Conservation (phyloP, 2,329 filamentous ascomycete genomes). For the Fusarium brevicatenulatum region DNA sequence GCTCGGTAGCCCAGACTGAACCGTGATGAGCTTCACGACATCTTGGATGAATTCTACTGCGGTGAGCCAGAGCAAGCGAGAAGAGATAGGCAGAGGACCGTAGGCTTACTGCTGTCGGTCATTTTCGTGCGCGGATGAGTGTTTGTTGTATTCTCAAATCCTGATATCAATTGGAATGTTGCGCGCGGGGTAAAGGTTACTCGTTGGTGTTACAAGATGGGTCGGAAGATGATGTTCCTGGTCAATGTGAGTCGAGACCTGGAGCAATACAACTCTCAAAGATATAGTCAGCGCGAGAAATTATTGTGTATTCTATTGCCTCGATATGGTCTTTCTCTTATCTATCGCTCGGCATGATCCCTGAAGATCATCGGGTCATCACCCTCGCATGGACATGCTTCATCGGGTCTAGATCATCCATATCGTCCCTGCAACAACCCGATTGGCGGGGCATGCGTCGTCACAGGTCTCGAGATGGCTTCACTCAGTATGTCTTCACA, state of each 20-base stretch:
- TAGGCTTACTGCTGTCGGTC: neutral
- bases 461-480: neutral
- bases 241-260: neutral
- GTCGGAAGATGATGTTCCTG: too few species aligned
- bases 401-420: neutral
- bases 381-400: neutral
- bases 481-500: neutral
- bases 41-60: neutral
- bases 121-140: neutral
- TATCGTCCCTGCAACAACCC: too few species aligned
- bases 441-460: neutral
- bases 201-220: neutral
- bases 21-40: conserved; percentile 11
- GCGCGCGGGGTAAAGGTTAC: neutral
- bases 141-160: neutral
- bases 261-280: neutral
- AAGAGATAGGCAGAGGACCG: neutral
- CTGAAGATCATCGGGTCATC: neutral
- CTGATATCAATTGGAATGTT: neutral
- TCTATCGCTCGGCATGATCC: neutral
- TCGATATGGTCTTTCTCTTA: neutral
- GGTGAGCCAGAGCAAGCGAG: neutral
- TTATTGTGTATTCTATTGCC: neutral
- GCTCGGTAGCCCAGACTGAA: conserved; percentile 12
- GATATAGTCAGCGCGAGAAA: neutral